phyloP scores from a whole-genome alignment of 768 basidiomycete genomes.

The Russula lepida region DNA sequence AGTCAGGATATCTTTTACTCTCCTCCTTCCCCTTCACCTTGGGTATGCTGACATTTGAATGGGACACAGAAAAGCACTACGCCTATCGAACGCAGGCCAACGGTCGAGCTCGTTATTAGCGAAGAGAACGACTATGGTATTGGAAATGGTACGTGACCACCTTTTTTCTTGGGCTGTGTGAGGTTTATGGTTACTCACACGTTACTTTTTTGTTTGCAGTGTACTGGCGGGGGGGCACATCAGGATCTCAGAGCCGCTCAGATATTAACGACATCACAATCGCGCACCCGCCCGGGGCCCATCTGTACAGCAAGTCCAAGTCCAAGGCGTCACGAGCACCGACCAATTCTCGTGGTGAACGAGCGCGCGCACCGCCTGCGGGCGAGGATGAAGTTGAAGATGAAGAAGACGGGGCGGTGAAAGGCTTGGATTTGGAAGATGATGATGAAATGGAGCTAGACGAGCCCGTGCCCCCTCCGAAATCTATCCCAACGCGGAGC shows the following conservation, averaged over 20 bases:
- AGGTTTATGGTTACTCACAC: not conserved
- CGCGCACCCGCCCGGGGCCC: constrained; percentile 1
- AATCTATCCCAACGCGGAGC: not conserved
- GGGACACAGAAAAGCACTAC: constrained; percentile 24
- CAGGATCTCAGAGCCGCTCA: constrained; percentile 39
- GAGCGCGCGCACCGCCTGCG: not conserved
- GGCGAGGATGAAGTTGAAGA: not conserved
- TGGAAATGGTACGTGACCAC: constrained; percentile 36
- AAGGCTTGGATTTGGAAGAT: not conserved
- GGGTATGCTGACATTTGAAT: not conserved
- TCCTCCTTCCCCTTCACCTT: not conserved
- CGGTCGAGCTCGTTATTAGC: constrained; percentile 43
- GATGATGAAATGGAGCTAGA: not conserved
- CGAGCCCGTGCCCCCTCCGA: not conserved
- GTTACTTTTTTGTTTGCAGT: not conserved
- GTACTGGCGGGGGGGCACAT: not conserved
- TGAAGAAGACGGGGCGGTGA: not conserved
- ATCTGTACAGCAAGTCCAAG: not conserved
- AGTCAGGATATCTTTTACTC: constrained; percentile 30
- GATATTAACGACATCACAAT: constrained; percentile 30
- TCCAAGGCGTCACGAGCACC: not conserved
- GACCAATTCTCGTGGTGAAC: not conserved
- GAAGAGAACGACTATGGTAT: constrained; percentile 50
- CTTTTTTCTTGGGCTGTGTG: not conserved
- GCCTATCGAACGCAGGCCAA: constrained; percentile 23